Percentiles rank a stretch among this genome's conserved stretches.
phyloP scores from a whole-genome alignment of 352 stramenopile species.

The Phytophthora citricola region DNA sequence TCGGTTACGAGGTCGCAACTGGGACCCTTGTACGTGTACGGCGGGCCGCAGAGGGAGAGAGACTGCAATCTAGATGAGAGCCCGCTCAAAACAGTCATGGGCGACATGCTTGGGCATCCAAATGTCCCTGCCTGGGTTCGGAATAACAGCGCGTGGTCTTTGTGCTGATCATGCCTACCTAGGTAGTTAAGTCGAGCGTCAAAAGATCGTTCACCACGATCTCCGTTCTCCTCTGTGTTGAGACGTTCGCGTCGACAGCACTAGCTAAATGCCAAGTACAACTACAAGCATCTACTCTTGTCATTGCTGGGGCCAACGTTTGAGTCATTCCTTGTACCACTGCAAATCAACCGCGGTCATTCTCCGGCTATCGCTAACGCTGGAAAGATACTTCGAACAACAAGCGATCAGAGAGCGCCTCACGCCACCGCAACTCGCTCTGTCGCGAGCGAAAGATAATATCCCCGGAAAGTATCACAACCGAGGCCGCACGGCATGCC shows the following conservation, averaged over 20 bases:
- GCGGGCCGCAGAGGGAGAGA: too few relatives aligned
- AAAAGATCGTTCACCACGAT: conserved; percentile 9
- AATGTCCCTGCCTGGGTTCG: not conserved
- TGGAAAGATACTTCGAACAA: conserved; percentile 40
- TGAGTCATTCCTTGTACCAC: too few relatives aligned
- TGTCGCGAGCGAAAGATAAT: too few relatives aligned
- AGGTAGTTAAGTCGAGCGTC: conserved; percentile 10
- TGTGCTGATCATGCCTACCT: conserved; percentile 8
- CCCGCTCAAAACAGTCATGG: too few relatives aligned
- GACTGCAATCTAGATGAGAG: too few relatives aligned
- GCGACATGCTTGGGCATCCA: too few relatives aligned
- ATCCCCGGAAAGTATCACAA: too few relatives aligned
- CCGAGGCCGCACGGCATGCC: too few relatives aligned
- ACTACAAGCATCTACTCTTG: too few relatives aligned
- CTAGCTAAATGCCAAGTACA: not conserved
- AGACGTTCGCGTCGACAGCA: not conserved
- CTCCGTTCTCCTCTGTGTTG: not conserved
- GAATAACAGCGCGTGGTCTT: conserved; percentile 21
- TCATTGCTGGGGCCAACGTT: too few relatives aligned
- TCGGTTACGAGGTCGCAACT: conserved; percentile 1
- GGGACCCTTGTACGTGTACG: not conserved
- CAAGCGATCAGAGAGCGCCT: conserved; percentile 26
- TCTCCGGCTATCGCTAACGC: conserved; percentile 9
- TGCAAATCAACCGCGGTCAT: not conserved
- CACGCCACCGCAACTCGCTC: not conserved